Conservation (phyloP, 148 eudicot species). For the Persicaria tinctoria region DNA sequence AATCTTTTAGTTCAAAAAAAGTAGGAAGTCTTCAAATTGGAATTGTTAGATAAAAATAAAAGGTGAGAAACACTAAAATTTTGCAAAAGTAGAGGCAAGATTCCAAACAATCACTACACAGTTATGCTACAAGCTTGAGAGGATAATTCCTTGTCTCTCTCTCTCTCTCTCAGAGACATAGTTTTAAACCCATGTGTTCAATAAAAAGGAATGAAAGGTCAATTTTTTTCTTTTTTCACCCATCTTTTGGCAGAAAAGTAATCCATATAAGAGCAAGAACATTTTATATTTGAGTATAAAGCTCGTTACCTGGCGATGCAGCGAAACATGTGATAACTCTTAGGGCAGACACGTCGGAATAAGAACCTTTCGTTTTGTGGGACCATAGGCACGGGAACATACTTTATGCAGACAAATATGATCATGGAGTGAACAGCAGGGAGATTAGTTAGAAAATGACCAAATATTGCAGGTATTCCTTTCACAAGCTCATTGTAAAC, state of each 20-base stretch:
- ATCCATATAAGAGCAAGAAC: not conserved
- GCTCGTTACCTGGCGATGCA: slow-evolving; percentile 77
- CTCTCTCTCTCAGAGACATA: not conserved
- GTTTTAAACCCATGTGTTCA: not conserved
- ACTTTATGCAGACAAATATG: slow-evolving; percentile 88
- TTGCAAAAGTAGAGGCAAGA: not conserved
- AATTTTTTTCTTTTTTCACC: too few relatives aligned
- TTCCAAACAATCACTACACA: not conserved
- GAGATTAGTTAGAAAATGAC: slow-evolving; percentile 83
- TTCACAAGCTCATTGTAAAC: slow-evolving; percentile 91
- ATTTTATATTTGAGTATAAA: not conserved
- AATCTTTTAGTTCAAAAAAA: too few relatives aligned
- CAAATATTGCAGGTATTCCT: slow-evolving; percentile 92
- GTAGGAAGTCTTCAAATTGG: too few relatives aligned
- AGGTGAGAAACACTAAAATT: too few relatives aligned
- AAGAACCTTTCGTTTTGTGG: slow-evolving; percentile 90
- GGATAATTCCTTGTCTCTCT: not conserved
- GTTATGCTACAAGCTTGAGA: not conserved
- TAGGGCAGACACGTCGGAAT: slow-evolving; percentile 90
- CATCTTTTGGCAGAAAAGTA: too few relatives aligned
- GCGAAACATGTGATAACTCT: slow-evolving; percentile 89
- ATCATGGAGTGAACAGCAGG: slow-evolving; percentile 99
- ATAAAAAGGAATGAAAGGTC: not conserved
- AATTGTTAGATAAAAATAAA: too few relatives aligned
- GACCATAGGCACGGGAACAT: slow-evolving; percentile 86